Evolutionary conservation across 2,329 filamentous ascomycete species (phyloP).

Genomic region (Colletotrichum agaves): DNA sequence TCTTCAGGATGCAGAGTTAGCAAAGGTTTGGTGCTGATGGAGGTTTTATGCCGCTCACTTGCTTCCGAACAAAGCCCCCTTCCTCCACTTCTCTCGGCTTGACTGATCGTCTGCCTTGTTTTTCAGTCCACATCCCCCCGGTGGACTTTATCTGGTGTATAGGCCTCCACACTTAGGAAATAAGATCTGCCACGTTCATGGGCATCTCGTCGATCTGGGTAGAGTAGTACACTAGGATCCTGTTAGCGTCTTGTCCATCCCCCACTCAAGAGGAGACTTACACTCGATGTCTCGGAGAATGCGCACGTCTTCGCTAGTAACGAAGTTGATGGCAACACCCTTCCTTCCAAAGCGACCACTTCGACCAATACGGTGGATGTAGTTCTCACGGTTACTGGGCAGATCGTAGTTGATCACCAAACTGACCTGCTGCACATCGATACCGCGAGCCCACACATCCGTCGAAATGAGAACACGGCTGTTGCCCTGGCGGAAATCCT

Average conservation of each 20-base stretch:
- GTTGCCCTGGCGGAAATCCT: constrained; percentile 97
- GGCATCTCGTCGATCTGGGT: constrained; percentile 99
- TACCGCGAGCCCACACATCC: constrained; percentile 97
- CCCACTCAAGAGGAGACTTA: constrained; percentile 56
- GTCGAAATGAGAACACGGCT: constrained; percentile 96
- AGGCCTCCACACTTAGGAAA: constrained; percentile 51
- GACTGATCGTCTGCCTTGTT: constrained; percentile 18
- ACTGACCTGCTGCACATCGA: constrained; percentile 98
- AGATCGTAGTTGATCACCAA: constrained; percentile 99
- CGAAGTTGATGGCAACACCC: constrained; percentile 99
- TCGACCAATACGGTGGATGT: constrained; percentile 97
- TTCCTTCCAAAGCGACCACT: constrained; percentile 96
- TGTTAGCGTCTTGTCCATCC: constrained; percentile 46
- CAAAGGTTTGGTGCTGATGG: not conserved
- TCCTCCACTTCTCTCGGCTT: constrained; percentile 35
- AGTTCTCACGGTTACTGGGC: constrained; percentile 98
- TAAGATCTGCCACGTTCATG: constrained; percentile 84
- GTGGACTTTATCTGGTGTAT: not conserved
- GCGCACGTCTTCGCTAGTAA: constrained; percentile 96
- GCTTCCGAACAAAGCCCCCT: constrained; percentile 34
- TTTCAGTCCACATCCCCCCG: not conserved
- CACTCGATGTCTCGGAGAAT: constrained; percentile 97
- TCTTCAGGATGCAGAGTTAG: not conserved
- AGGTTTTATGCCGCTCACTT: constrained; percentile 15
- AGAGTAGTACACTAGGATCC: constrained; percentile 81